phyloP scores from a whole-genome alignment of 2,329 filamentous ascomycete species.

The Escovopsis sp. region DNA sequence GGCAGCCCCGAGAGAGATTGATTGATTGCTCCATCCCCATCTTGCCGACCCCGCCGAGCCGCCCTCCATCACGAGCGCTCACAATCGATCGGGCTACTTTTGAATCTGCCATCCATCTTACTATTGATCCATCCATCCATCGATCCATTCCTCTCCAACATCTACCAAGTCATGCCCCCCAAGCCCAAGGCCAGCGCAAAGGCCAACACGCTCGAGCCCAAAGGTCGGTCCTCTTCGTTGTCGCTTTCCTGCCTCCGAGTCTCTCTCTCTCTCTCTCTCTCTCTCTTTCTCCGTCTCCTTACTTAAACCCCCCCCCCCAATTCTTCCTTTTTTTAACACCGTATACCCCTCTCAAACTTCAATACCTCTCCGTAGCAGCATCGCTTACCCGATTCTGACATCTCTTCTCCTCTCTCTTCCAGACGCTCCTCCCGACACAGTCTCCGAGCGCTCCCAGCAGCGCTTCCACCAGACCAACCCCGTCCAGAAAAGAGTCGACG shows the following conservation, averaged over 20 bases:
- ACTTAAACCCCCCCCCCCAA: too few relatives aligned
- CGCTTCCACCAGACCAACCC: constrained; percentile 37
- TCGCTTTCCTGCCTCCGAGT: not conserved
- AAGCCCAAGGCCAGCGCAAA: constrained; percentile 11
- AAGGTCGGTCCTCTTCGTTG: constrained; percentile 8
- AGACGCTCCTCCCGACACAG: constrained; percentile 26
- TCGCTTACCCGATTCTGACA: not conserved
- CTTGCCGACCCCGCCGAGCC: too few relatives aligned
- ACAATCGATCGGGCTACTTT: not conserved
- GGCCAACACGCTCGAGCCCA: constrained; percentile 9
- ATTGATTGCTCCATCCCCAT: too few relatives aligned
- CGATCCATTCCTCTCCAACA: constrained; percentile 2
- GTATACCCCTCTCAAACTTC: not conserved
- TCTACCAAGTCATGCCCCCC: constrained; percentile 11
- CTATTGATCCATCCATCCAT: not conserved
- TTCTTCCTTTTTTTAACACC: not conserved
- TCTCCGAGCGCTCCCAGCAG: constrained; percentile 32
- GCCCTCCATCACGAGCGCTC: too few relatives aligned
- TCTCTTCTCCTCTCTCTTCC: constrained; percentile 9
- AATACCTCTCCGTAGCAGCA: not conserved
- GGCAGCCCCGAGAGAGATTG: too few relatives aligned
- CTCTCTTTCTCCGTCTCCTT: too few relatives aligned
- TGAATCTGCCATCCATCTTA: not conserved
- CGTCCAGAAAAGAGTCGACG: constrained; percentile 28
- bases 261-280: not conserved